phyloP scores from a whole-genome alignment of 306 rosid species.

The Dryas drummondii region DNA sequence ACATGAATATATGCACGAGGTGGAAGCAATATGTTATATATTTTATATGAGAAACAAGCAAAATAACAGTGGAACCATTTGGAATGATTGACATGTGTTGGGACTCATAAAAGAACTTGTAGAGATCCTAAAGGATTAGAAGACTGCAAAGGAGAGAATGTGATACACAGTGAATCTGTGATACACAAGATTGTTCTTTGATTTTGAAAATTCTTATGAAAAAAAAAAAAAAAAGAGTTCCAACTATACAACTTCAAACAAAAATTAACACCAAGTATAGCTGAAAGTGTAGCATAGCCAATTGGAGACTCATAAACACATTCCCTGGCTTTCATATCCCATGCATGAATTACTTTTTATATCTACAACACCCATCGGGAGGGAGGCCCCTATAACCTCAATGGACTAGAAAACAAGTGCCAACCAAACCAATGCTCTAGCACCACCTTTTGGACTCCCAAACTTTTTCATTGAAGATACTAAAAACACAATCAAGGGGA shows the following conservation, averaged over 20 bases:
- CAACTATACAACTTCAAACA: not conserved
- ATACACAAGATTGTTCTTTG: not conserved
- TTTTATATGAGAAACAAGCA: not conserved
- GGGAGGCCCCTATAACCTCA: not conserved
- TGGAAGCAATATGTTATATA: not conserved
- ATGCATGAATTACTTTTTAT: not conserved
- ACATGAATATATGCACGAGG: not conserved
- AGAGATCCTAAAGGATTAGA: not conserved
- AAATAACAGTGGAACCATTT: not conserved
- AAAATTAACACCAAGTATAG: not conserved
- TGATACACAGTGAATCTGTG: not conserved
- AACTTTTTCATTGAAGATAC: not conserved
- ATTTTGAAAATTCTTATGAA: not conserved
- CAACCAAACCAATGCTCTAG: not conserved
- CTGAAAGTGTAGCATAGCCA: not conserved
- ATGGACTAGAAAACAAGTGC: slow-evolving; percentile 9
- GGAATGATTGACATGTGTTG: not conserved
- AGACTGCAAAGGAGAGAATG: not conserved
- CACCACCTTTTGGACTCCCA: not conserved
- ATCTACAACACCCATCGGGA: not conserved
- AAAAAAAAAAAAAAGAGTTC: not conserved
- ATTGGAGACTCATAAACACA: not conserved
- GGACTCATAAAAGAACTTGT: not conserved
- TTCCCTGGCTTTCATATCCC: not conserved
- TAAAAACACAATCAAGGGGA: slow-evolving; percentile 7